phyloP scores from a whole-genome alignment of 805 yeast genomes.

The Wickerhamomyces canadensis region DNA sequence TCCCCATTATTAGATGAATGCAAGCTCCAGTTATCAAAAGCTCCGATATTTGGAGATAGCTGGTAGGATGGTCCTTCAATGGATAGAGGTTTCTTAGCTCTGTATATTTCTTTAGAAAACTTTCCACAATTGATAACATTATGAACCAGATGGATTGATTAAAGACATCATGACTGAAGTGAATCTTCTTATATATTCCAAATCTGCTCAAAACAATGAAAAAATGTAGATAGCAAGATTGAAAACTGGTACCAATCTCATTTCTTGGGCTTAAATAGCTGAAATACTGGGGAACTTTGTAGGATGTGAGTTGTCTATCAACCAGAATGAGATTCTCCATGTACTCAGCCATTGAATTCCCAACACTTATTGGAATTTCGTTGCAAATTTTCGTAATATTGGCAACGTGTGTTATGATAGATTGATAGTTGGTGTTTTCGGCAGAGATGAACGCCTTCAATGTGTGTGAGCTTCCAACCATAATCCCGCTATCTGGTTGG shows the following conservation, averaged over 20 bases:
- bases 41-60: constrained; percentile 12
- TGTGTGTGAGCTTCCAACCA: constrained; percentile 12
- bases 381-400: constrained; percentile 17
- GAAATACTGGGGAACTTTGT: constrained; percentile 11
- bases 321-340: constrained; percentile 15
- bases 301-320: constrained; percentile 16
- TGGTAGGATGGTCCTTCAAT: constrained; percentile 8
- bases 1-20: constrained; percentile 7
- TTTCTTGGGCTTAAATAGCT: constrained; percentile 13
- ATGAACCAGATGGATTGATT: constrained; percentile 17
- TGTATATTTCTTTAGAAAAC: constrained; percentile 16
- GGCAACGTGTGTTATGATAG: constrained; percentile 16
- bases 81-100: constrained; percentile 13
- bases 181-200: constrained; percentile 13
- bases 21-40: constrained; percentile 10
- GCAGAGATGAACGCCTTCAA: constrained; percentile 21
- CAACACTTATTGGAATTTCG: constrained; percentile 11
- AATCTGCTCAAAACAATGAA: constrained; percentile 12
- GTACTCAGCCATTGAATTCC: constrained; percentile 10
- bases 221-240: constrained; percentile 14
- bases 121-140: constrained; percentile 18
- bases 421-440: constrained; percentile 13
- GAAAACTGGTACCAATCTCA: constrained; percentile 12
- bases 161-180: constrained; percentile 6
- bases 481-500: not conserved